These are phyloP conservation scores for Jamesozyma piceae DNA, from an alignment of 805 yeast species.

Conservation along the genomic window DNA sequence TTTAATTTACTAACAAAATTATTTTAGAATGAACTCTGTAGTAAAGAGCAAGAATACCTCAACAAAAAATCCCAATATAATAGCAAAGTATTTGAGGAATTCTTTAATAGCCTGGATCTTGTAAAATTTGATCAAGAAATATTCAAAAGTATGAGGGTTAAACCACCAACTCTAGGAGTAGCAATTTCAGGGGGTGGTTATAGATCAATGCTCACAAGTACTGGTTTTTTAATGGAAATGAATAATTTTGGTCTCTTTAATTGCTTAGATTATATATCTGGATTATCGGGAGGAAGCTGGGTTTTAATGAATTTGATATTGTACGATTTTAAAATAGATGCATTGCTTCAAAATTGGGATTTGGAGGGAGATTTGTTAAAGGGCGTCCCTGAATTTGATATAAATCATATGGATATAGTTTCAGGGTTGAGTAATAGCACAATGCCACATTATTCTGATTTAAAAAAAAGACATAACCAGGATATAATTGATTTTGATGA, in stretches of 20 bases:
- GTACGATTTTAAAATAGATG: constrained; percentile 33
- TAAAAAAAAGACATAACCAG: neutral
- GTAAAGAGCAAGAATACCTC: constrained; percentile 13
- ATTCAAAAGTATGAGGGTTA: constrained; percentile 10
- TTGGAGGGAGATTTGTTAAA: constrained; percentile 40
- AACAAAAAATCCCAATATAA: constrained; percentile 27
- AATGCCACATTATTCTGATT: too few relatives aligned
- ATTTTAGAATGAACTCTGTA: constrained; percentile 7
- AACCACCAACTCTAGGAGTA: constrained; percentile 30
- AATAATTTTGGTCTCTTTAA: constrained; percentile 40
- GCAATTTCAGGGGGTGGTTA: constrained; percentile 33
- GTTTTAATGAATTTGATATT: constrained; percentile 41
- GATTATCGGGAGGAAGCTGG: constrained; percentile 72
- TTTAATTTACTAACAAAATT: neutral
- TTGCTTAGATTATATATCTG: constrained; percentile 46
- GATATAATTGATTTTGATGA: neutral
- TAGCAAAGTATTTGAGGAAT: constrained; percentile 23
- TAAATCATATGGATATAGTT: constrained; percentile 21
- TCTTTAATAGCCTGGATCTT: constrained; percentile 27
- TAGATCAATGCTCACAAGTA: constrained; percentile 31
- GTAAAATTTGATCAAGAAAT: constrained; percentile 29
- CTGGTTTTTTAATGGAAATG: constrained; percentile 26
- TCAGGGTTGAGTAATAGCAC: constrained; percentile 3
- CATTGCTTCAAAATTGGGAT: constrained; percentile 32
- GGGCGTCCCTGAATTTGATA: constrained; percentile 49